Evolutionary conservation across 2,329 filamentous ascomycete species (phyloP), one percentile per base, ranked within the genome.

Genomic region (Aspergillus candidus): DNA sequence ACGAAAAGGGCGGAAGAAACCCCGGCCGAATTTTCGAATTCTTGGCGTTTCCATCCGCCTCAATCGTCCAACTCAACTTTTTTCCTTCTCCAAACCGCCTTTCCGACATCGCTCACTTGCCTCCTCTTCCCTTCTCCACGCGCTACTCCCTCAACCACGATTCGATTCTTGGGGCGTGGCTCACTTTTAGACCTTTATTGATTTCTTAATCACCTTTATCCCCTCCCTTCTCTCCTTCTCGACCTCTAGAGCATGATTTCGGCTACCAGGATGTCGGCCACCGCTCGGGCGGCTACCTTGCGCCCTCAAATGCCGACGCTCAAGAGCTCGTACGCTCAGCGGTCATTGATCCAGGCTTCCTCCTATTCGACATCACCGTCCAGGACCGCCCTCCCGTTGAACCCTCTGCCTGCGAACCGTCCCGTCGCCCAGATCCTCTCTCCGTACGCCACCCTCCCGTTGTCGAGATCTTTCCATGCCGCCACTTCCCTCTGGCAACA

Each of bases 401-500:
- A 38, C 63, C 52, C 70, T 58, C 65, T 66, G 54, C 57, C 46
- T 22, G 43, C 47, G 41, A 55, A 40, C 32, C 47, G 47, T 37
- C 56, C 57, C 12, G 52, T 59, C 12, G 54, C 60, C 32, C 60
- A 53, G 45, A 54, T 67, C 27, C 51, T 61, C 32, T 66, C 63
- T 18, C 59, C 62, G 37, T 68, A 62, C 47, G 54, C 59, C 41
- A 55, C 57, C 41, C 61, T 68, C 33, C 59, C 65, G 40, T 53
- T 66, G 47, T 62, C 58, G 36, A 57, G 66, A 56, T 61, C 59
- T 27, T 69, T 70, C 55, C 66, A 68, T 52, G 58, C 55, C 42
- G 54, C 59, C 44, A 53, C 56, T 18, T 43, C 54, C 45, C 58
- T 57, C 44, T 61, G 56, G 56, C 63, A 67, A 48, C 55, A 67